Base-by-base conservation (phyloP, 2,329 filamentous ascomycete genomes). In the Neonectria neomacrospora region DNA sequence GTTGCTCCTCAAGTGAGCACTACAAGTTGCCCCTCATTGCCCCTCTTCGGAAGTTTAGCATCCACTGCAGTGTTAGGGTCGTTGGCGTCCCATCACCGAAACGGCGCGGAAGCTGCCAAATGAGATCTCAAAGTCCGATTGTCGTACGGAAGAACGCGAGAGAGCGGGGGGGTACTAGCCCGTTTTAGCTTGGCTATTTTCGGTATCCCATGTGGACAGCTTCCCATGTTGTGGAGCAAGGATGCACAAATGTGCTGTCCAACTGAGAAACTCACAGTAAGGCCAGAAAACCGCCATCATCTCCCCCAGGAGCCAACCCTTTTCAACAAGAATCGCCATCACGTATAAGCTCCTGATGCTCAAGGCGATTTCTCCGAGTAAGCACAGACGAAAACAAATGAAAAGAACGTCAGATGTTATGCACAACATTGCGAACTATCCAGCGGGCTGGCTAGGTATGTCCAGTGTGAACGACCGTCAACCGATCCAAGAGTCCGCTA, bases 61-160 rank as follows among this genome's bases (percentile, higher is more conserved):
- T 14, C 34, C 34, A 37, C 34, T 37, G 34, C 14, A 7, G 34
- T 37, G 34, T 14, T 34, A 34, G 32, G 12, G 32, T n/a, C 34
- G 34, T 37, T 37, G 34, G 14, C 34, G 34, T n/a, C n/a, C 34
- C 34, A 37, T 37, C 56, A 68, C 22, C 32, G 47, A 52, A 55
- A 56, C 53, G 48, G 61, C 47, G 26, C 42, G 37, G 37, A 37
- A 51, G n/a, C 42, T 55, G 66, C 63, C 70, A 70, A 66, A 63
- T 65, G 58, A 72, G 70, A 72, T 72, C 70, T 71, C 55, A 65
- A 72, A 64, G 67, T 52, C 64, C 51, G 61, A 59, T 53, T 56
- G 63, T 67, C 58, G 63, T 68, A 72, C 70, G 69, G 69, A 70
- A 72, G 66, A 68, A 70, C 63, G 70, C 68, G n/a, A 71, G n/a